Base-by-base conservation (phyloP, 116 monocot genomes). In the Trichopus zeylanicus region DNA sequence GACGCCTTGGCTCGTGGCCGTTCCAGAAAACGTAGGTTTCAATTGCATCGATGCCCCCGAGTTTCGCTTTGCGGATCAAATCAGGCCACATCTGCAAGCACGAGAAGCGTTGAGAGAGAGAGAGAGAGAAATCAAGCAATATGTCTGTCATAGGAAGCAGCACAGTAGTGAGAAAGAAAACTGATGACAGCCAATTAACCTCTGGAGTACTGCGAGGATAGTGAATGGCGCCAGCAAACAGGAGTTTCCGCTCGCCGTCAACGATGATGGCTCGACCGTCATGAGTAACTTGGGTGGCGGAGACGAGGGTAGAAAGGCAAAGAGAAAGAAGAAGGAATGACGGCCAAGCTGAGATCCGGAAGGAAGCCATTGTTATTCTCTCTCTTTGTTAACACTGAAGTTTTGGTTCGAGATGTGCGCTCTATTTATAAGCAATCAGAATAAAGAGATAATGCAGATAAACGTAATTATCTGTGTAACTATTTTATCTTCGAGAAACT, bases 1-100 rank as follows among this genome's bases (percentile, higher is more conserved):
- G 70, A 4, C 33, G 51, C 0, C 31, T 47, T 9, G 81, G 81
- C 65, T 81, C 81, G 37, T 81, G 81, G 4, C 59, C 72, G 29
- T 81, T 73, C 81, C 81, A 81, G 31, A 81, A 81, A 7, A 81
- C 57, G 46, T 81, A 81, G 7, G 81, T 81, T 35, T 81, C 81
- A 18, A 81, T 76, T 3, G 72, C 69, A 65, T 81, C 71, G 6
- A 81, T 55, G 12, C 81, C 81, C 26, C 81, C 81, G 34, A 64
- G 72, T 64, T 73, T 76, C 5, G 72, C 72, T 34, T 81, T 76
- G 32, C 30, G 34, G 13, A 81, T 69, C 57, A 81, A 55, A 26
- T 72, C 68, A 12, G 81, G 81, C 81, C 81, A 81, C 81, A 81
- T 81, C 81, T 81, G 34, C 8, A 42, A 6, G 47, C 15, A 35